Percentiles rank a stretch among this genome's conserved stretches.
Evolutionary conservation across 2,329 filamentous ascomycete species (phyloP).

Genomic region (Hansfordia pulvinata): DNA sequence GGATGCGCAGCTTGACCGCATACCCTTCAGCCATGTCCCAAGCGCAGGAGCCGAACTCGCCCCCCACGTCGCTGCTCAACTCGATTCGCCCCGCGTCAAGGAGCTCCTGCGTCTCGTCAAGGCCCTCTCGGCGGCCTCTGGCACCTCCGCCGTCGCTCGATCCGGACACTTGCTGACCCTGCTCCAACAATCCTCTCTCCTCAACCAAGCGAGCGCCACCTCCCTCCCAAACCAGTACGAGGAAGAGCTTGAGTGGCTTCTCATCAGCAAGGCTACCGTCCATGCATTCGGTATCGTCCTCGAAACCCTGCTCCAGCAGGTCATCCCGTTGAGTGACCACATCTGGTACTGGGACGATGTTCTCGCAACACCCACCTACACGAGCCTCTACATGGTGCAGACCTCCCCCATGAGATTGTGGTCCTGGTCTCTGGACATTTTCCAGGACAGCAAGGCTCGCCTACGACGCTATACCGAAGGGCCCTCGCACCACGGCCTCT

Average conservation of each 20-base stretch:
- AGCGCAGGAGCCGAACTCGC: constrained; percentile 23
- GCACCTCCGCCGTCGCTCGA: constrained; percentile 48
- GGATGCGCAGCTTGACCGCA: constrained; percentile 52
- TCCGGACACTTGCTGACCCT: constrained; percentile 44
- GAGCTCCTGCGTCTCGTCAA: constrained; percentile 56
- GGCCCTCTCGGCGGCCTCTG: constrained; percentile 55
- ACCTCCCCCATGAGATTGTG: constrained; percentile 67
- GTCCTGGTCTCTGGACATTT: constrained; percentile 58
- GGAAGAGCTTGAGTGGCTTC: constrained; percentile 76
- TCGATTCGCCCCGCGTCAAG: constrained; percentile 40
- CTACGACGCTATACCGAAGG: constrained; percentile 21
- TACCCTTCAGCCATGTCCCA: constrained; percentile 33
- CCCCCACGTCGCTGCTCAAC: constrained; percentile 21
- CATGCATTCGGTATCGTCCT: constrained; percentile 77
- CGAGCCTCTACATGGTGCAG: constrained; percentile 73
- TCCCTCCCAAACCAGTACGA: constrained; percentile 38
- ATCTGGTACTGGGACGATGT: constrained; percentile 95
- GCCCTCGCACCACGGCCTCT: constrained; percentile 12
- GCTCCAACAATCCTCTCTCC: constrained; percentile 48
- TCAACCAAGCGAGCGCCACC: constrained; percentile 17
- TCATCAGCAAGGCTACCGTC: constrained; percentile 83
- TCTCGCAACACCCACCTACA: constrained; percentile 63
- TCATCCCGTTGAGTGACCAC: constrained; percentile 70
- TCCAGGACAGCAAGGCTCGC: constrained; percentile 40
- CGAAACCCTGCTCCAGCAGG: constrained; percentile 66